Conservation (phyloP, 306 rosid genomes). For the Rosa lucieae region DNA sequence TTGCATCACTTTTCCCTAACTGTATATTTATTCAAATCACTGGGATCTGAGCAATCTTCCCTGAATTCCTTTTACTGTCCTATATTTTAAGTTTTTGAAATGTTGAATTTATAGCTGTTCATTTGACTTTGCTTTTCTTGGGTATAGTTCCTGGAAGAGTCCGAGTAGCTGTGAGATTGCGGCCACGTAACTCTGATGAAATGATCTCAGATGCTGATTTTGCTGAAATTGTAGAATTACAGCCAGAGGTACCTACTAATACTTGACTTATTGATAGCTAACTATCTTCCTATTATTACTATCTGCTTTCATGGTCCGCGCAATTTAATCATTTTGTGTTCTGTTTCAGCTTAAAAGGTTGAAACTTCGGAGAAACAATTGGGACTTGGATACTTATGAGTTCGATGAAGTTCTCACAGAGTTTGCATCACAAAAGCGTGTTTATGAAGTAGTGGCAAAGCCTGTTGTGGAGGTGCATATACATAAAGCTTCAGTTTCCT, state of each 20-base stretch:
- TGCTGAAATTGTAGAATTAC: conserved; percentile 94
- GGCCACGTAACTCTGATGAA: conserved; percentile 85
- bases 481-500: conserved; percentile 18
- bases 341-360: conserved; percentile 87
- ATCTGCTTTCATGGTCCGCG: neutral
- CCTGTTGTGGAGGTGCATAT: conserved; percentile 95
- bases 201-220: conserved; percentile 80
- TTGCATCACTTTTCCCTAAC: neutral
- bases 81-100: neutral
- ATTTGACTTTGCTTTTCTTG: conserved; percentile 17
- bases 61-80: neutral
- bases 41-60: neutral
- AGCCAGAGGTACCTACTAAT: conserved; percentile 72
- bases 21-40: neutral
- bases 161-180: conserved; percentile 89
- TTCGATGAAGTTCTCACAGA: conserved; percentile 98
- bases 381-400: conserved; percentile 98
- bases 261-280: conserved; percentile 15
- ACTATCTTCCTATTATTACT: neutral
- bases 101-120: conserved; percentile 20
- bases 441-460: conserved; percentile 95
- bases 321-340: conserved; percentile 14
- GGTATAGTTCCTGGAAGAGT: conserved; percentile 94
- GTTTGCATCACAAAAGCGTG: conserved; percentile 96
- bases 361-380: conserved; percentile 92